Evolutionary conservation across 2,329 filamentous ascomycete genomes (phyloP).

Genomic region (Talaromyces funiculosus): DNA sequence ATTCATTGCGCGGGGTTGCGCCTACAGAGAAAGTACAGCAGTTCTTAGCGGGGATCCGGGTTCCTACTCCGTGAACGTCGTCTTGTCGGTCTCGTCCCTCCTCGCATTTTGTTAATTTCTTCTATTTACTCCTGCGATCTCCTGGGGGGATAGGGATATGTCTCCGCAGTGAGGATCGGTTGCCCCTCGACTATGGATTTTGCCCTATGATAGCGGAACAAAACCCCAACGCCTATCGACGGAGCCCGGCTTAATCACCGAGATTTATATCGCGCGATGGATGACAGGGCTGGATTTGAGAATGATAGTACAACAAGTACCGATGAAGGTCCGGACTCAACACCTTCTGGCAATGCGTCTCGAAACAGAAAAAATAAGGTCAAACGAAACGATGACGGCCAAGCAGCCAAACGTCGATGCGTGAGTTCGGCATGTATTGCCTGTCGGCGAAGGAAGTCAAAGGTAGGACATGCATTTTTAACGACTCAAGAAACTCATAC

Average conservation of each 20-base stretch:
- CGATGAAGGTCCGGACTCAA: conserved; percentile 2
- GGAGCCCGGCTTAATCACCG: not conserved
- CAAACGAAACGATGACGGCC: conserved; percentile 26
- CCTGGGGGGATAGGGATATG: not conserved
- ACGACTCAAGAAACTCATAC: not conserved
- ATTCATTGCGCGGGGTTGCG: not conserved
- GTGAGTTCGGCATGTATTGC: conserved; percentile 81
- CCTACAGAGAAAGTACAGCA: not conserved
- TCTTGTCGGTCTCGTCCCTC: not conserved
- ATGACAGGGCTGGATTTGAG: conserved; percentile 5
- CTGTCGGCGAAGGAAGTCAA: conserved; percentile 72
- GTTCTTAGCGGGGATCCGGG: not conserved
- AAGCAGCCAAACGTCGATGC: conserved; percentile 60
- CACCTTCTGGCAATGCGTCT: not conserved
- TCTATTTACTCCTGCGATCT: not conserved
- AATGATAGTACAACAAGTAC: conserved; percentile 9
- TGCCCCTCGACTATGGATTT: conserved; percentile 2
- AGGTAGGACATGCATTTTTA: conserved; percentile 38
- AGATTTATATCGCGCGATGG: conserved; percentile 6
- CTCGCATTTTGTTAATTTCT: not conserved
- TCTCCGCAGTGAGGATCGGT: not conserved
- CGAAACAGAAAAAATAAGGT: conserved; percentile 23
- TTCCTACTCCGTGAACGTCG: not conserved
- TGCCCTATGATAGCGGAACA: not conserved
- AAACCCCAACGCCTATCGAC: not conserved